Evolutionary conservation across 2,329 filamentous ascomycete genomes (phyloP).

Genomic region (Beauveria sp.): DNA sequence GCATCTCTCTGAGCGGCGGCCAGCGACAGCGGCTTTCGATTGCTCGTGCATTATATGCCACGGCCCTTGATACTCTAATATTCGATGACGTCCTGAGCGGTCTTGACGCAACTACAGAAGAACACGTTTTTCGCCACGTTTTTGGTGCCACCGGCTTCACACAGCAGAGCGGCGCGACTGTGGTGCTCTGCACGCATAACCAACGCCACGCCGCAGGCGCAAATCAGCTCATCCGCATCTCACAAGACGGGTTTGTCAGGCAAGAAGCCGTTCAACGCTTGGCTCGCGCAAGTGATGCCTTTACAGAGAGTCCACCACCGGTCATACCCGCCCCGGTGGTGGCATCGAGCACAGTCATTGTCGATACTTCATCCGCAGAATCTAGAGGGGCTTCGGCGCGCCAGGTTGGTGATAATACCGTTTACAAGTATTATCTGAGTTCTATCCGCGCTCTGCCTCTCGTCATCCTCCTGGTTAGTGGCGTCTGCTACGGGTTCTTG

Average conservation of each 20-base stretch:
- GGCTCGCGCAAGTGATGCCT: no score
- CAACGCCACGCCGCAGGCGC: constrained; percentile 28
- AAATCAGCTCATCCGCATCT: constrained; percentile 32
- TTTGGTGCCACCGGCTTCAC: constrained; percentile 23
- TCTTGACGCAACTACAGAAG: constrained; percentile 25
- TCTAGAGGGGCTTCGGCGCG: background rate
- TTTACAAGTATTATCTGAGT: constrained; percentile 19
- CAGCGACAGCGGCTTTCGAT: constrained; percentile 19
- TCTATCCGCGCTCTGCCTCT: constrained; percentile 10
- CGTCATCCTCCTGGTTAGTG: constrained; percentile 2
- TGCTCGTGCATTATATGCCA: constrained; percentile 25
- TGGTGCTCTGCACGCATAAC: constrained; percentile 32
- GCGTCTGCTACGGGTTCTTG: constrained; percentile 13
- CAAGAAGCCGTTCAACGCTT: background rate
- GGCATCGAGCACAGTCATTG: no score
- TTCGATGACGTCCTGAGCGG: constrained; percentile 30
- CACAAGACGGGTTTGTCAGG: background rate
- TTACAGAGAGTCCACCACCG: no score
- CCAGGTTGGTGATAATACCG: constrained; percentile 15
- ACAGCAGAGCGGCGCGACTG: constrained; percentile 16
- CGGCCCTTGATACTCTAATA: constrained; percentile 19
- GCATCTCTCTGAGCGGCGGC: constrained; percentile 25
- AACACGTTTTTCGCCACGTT: constrained; percentile 23
- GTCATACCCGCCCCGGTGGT: no score
- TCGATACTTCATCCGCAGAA: background rate